A percentile compares a stretch with the other conserved stretches of the same genome.
Evolutionary conservation across 768 basidiomycete genomes (phyloP).

Genomic region (Boletus reticuloceps): DNA sequence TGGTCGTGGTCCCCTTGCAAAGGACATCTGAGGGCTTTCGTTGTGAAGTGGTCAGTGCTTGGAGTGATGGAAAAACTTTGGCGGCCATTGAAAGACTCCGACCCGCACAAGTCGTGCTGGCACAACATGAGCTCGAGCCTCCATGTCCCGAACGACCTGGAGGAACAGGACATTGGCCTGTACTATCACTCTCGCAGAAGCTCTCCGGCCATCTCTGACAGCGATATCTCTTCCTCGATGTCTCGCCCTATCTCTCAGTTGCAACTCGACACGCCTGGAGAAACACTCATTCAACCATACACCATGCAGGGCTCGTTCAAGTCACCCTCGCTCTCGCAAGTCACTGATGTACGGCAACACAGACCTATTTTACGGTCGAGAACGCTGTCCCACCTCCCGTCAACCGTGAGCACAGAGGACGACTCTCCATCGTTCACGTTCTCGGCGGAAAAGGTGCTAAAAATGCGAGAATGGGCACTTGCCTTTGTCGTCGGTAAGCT

Average conservation of each 20-base stretch:
- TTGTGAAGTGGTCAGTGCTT: slow-evolving; percentile 11
- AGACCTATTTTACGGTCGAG: slow-evolving; percentile 40
- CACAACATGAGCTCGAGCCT: slow-evolving; percentile 8
- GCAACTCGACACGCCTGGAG: slow-evolving; percentile 2
- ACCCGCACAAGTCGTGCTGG: no score
- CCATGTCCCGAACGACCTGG: slow-evolving; percentile 11
- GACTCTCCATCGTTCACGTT: slow-evolving; percentile 46
- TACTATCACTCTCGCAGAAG: slow-evolving; percentile 24
- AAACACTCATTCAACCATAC: background rate
- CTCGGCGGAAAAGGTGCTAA: slow-evolving; percentile 43
- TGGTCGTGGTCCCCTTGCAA: background rate
- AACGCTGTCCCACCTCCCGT: slow-evolving; percentile 43
- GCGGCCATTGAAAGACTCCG: no score
- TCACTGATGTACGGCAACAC: slow-evolving; percentile 18
- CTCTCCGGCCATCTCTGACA: slow-evolving; percentile 23
- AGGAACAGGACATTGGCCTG: slow-evolving; percentile 31
- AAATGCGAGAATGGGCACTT: slow-evolving; percentile 65
- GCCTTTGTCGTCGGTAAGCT: slow-evolving; percentile 62
- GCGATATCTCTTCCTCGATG: slow-evolving; percentile 17
- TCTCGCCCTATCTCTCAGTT: slow-evolving; percentile 20
- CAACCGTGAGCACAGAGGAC: slow-evolving; percentile 33
- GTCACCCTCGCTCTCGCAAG: slow-evolving; percentile 35
- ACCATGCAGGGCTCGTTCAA: slow-evolving; percentile 17
- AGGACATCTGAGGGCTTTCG: background rate
- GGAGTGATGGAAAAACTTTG: slow-evolving; percentile 39